Conservation (phyloP, 805 yeast species). For the Ascoidea rubescens region DNA sequence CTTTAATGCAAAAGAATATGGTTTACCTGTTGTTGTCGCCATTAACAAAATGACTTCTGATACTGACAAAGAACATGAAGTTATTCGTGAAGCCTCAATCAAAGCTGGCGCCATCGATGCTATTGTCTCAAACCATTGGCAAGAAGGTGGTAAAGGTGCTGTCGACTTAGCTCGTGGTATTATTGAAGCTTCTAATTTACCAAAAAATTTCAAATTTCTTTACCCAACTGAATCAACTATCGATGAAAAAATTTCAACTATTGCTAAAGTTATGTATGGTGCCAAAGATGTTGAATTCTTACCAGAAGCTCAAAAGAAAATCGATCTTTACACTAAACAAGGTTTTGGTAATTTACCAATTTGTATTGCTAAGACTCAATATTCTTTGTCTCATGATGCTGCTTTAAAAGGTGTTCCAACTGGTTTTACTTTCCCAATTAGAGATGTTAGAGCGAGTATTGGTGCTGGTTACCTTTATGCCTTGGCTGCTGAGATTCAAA, state of each 20-base stretch:
- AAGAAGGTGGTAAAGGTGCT: slow-evolving; percentile 76
- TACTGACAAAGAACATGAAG: slow-evolving; percentile 51
- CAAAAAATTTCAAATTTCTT: slow-evolving; percentile 33
- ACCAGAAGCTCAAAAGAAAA: slow-evolving; percentile 56
- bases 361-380: slow-evolving; percentile 79
- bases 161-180: slow-evolving; percentile 60
- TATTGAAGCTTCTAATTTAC: slow-evolving; percentile 22
- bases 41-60: slow-evolving; percentile 70
- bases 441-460: slow-evolving; percentile 67
- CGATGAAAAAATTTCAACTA: slow-evolving; percentile 51
- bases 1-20: slow-evolving; percentile 54
- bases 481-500: slow-evolving; percentile 74
- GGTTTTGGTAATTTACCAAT: slow-evolving; percentile 70
- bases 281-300: slow-evolving; percentile 59
- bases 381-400: slow-evolving; percentile 75
- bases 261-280: slow-evolving; percentile 69
- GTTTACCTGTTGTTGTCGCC: slow-evolving; percentile 73
- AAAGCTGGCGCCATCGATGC: slow-evolving; percentile 74
- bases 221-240: slow-evolving; percentile 50
- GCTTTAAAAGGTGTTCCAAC: slow-evolving; percentile 73
- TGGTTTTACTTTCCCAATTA: slow-evolving; percentile 66
- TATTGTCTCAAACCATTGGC: slow-evolving; percentile 77
- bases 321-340: slow-evolving; percentile 53
- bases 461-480: slow-evolving; percentile 84
- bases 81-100: slow-evolving; percentile 51